A percentile compares a stretch with the other conserved stretches of the same genome.
phyloP scores from a whole-genome alignment of 2,329 filamentous ascomycete genomes.

The Alternaria solani region DNA sequence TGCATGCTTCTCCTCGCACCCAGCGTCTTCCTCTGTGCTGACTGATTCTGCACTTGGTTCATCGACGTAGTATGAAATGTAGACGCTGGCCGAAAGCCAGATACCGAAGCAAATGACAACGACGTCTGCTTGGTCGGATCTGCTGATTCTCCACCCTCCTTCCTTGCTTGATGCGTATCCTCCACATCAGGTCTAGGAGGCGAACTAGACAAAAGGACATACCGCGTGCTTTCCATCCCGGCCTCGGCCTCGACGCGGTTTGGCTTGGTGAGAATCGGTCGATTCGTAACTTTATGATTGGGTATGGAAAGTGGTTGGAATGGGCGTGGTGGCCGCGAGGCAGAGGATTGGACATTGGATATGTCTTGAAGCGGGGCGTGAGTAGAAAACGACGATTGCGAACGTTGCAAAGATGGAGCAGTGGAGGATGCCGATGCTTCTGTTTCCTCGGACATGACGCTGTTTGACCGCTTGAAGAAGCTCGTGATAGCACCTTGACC shows the following conservation, averaged over 20 bases:
- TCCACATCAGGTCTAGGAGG: conserved; percentile 46
- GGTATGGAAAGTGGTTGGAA: conserved; percentile 38
- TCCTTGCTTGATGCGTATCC: conserved; percentile 10
- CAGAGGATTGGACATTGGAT: conserved; percentile 38
- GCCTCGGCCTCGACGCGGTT: conserved; percentile 31
- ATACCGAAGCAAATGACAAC: neutral
- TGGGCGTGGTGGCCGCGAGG: conserved; percentile 18
- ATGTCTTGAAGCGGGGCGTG: conserved; percentile 41
- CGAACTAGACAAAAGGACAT: conserved; percentile 58
- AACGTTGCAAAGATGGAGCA: conserved; percentile 26
- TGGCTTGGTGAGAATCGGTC: conserved; percentile 46
- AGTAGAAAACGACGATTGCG: conserved; percentile 28
- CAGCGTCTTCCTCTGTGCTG: conserved; percentile 56
- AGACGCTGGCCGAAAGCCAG: conserved; percentile 47
- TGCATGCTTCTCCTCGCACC: conserved; percentile 61
- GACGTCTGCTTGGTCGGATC: conserved; percentile 20
- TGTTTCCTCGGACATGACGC: conserved; percentile 22
- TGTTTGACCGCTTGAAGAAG: conserved; percentile 57
- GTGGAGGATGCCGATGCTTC: conserved; percentile 13
- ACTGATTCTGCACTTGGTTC: conserved; percentile 35
- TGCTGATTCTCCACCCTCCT: conserved; percentile 8
- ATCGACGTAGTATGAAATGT: conserved; percentile 57
- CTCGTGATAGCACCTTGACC: conserved; percentile 62
- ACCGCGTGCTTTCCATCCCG: conserved; percentile 49
- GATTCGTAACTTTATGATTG: conserved; percentile 42